phyloP scores from a whole-genome alignment of 179 eudicot genomes.

The Actinidia arguta region DNA sequence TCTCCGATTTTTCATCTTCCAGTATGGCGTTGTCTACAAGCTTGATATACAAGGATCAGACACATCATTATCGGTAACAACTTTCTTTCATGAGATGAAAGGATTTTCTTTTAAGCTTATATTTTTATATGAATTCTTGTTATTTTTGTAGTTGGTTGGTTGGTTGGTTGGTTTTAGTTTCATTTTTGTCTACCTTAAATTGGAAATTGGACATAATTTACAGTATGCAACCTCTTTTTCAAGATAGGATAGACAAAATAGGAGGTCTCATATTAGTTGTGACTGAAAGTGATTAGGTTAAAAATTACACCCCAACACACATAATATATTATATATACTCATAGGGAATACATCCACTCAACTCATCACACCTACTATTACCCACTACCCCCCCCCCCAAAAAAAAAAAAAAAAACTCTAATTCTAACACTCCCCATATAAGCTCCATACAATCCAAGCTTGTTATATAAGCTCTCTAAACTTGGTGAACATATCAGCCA shows the following conservation, averaged over 20 bases:
- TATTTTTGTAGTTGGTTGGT: neutral
- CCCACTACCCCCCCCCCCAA: too few relatives aligned
- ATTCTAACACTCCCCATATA: too few relatives aligned
- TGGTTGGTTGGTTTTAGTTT: neutral
- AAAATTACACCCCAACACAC: too few relatives aligned
- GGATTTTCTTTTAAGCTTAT: neutral
- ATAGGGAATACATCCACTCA: too few relatives aligned
- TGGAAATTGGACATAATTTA: neutral
- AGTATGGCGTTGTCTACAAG: conserved; percentile 96
- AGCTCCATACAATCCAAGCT: too few relatives aligned
- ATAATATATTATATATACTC: too few relatives aligned
- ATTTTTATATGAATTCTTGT: neutral
- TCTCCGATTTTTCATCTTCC: conserved; percentile 90
- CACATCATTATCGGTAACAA: conserved; percentile 82
- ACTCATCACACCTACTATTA: too few relatives aligned
- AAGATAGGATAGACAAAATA: neutral
- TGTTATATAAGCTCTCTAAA: too few relatives aligned
- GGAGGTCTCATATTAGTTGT: neutral
- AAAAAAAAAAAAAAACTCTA: too few relatives aligned
- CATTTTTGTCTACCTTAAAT: neutral
- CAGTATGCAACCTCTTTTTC: neutral
- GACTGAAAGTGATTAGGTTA: too few relatives aligned
- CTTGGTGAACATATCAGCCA: too few relatives aligned
- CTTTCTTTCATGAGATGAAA: conserved; percentile 4
- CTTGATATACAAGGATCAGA: conserved; percentile 66